Evolutionary conservation across 306 rosid genomes (phyloP), one percentile per base, ranked within the genome.

Genomic region (Myrica gale): DNA sequence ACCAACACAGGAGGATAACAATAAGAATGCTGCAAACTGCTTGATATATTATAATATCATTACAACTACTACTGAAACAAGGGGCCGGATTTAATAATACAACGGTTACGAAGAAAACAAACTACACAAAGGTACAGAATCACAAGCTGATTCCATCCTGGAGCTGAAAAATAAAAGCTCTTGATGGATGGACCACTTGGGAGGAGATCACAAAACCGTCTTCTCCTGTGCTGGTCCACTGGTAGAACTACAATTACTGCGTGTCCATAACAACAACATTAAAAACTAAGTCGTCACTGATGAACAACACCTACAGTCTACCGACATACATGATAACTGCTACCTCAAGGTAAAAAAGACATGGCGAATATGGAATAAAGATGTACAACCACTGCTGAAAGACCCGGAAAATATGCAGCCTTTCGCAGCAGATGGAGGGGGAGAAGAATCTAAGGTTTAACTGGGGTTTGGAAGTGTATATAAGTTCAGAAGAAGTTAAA

Each of bases 131-230:
- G 48, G 54, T 55, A 82, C 66, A 77, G 7, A 58, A 57, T 66
- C 53, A 72, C 46, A 67, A 63, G 17, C 54, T 56, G 37, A 75
- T 71, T 78, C 71, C 85, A 85, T 76, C 74, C 66, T 71, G 20
- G 83, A 88, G 90, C 97, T 76, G 78, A 82, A 87, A 89, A 85
- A 92, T 73, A 54, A 78, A 69, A 26, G 91, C 87, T 79, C 91
- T 53, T 15, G 79, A 85, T 68, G 83, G 82, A 65, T 46, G 68
- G 84, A 76, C 78, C 82, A 46, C 10, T 50, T 19, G 60, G 32
- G 84, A 81, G 95, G 90, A 88, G 89, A 84, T 89, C 91, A 88
- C 88, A 80, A 90, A 93, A 93, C 84, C 61, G 88, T 92, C 88
- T 84, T 96, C 94, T 84, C 75, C 93, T 82, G 57, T 80, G 19